Evolutionary conservation across 2,329 filamentous ascomycete genomes (phyloP).

Genomic region (Fusarium sp.): DNA sequence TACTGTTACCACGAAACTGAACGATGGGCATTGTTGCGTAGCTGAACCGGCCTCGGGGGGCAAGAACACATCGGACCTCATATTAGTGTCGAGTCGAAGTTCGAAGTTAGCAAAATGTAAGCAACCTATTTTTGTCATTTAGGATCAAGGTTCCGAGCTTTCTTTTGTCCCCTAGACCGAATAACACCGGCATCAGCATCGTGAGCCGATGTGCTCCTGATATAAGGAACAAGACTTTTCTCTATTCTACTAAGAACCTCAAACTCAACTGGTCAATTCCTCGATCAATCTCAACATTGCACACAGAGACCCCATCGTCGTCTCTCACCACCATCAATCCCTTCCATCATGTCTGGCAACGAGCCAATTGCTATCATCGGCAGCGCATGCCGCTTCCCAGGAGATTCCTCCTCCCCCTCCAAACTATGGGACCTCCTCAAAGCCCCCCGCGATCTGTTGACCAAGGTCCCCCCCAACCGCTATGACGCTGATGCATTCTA

Average conservation of each 20-base stretch:
- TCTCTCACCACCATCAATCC: not conserved
- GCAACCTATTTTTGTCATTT: too few relatives aligned
- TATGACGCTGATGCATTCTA: not conserved
- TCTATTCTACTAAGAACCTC: accelerated
- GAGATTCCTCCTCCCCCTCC: slow-evolving; percentile 38
- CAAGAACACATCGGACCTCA: too few relatives aligned
- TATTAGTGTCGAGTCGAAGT: too few relatives aligned
- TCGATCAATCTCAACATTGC: not conserved
- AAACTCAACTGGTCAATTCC: not conserved
- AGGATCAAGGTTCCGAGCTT: too few relatives aligned
- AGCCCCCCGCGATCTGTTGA: accelerated
- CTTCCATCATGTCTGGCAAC: not conserved
- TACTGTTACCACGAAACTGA: not conserved
- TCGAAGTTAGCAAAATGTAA: too few relatives aligned
- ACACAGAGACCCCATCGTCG: not conserved
- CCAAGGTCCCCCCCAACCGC: not conserved
- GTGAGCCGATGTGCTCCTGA: accelerated
- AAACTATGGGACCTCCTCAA: not conserved
- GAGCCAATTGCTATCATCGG: slow-evolving; percentile 54
- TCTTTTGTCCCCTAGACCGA: not conserved
- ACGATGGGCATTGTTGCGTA: too few relatives aligned
- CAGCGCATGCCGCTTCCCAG: slow-evolving; percentile 50
- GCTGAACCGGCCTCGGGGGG: too few relatives aligned
- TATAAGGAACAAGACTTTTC: not conserved
- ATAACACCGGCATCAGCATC: not conserved